phyloP scores from a whole-genome alignment of 148 eudicot genomes.

The Fagopyrum homotropicum region DNA sequence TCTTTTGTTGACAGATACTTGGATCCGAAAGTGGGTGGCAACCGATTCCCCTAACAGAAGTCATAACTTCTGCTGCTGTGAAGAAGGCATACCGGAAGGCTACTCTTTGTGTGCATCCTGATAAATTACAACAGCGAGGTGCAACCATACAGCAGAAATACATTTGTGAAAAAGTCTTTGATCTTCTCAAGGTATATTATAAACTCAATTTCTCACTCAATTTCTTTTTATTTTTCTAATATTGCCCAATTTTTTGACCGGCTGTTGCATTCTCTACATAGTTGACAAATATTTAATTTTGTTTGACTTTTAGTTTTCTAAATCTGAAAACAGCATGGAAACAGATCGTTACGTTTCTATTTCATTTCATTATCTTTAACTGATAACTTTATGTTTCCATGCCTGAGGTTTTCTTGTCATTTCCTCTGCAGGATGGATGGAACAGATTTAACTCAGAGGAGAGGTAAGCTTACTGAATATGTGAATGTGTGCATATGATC shows the following conservation, averaged over 20 bases:
- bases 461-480: constrained; percentile 32
- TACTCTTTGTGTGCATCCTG: constrained; percentile 96
- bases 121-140: constrained; percentile 95
- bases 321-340: too few relatives aligned
- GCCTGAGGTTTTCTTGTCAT: not conserved
- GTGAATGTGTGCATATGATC: constrained; percentile 15
- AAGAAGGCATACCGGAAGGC: constrained; percentile 97
- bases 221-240: not conserved
- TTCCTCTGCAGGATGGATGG: constrained; percentile 72
- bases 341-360: too few relatives aligned
- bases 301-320: not conserved
- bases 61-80: constrained; percentile 84
- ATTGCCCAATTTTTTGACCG: not conserved
- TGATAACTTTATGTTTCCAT: not conserved
- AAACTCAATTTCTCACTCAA: not conserved
- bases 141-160: constrained; percentile 91
- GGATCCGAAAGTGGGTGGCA: constrained; percentile 98
- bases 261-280: not conserved
- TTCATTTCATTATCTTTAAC: not conserved
- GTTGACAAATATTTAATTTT: not conserved
- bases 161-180: constrained; percentile 94
- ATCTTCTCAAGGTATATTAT: constrained; percentile 80
- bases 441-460: constrained; percentile 91
- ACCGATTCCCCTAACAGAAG: constrained; percentile 85
- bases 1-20: constrained; percentile 58